Percentiles rank a stretch among this genome's conserved stretches.
phyloP scores from a whole-genome alignment of 371 early-diverging fungal species.

The Circinella umbellata region DNA sequence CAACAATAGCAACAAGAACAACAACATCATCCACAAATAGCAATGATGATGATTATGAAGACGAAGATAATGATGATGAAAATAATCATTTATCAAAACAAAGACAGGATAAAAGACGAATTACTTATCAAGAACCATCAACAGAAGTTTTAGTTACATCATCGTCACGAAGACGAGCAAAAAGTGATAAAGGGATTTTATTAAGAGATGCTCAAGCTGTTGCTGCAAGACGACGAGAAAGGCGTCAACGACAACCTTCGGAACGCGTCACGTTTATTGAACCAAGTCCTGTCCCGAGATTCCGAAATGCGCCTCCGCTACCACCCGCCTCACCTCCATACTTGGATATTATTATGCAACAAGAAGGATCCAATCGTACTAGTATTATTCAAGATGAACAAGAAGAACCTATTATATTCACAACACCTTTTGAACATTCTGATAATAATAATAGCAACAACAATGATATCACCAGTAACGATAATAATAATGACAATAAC shows the following conservation, averaged over 20 bases:
- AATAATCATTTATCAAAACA: not conserved
- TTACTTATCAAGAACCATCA: no score
- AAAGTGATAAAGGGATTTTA: slow-evolving; percentile 3
- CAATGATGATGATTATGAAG: no score
- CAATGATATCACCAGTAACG: not conserved
- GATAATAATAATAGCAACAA: not conserved
- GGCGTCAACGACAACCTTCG: slow-evolving; percentile 22
- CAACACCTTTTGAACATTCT: slow-evolving; percentile 3
- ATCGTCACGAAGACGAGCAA: not conserved
- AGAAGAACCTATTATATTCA: slow-evolving; percentile 18
- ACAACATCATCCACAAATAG: no score
- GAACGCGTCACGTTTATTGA: slow-evolving; percentile 48
- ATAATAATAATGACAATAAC: not conserved
- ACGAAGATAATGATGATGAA: no score
- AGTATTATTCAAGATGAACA: slow-evolving; percentile 24
- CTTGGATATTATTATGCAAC: slow-evolving; percentile 29
- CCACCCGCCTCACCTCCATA: slow-evolving; percentile 53
- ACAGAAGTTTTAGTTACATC: not conserved
- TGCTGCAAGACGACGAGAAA: not conserved
- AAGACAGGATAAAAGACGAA: slow-evolving; percentile 4
- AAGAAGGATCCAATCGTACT: not conserved
- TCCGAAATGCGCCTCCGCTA: slow-evolving; percentile 48
- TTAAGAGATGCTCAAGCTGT: slow-evolving; percentile 5
- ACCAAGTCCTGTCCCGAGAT: slow-evolving; percentile 52
- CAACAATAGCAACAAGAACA: no score